Conservation (phyloP, 2,329 filamentous ascomycete species). For the Talaromyces piceae region DNA sequence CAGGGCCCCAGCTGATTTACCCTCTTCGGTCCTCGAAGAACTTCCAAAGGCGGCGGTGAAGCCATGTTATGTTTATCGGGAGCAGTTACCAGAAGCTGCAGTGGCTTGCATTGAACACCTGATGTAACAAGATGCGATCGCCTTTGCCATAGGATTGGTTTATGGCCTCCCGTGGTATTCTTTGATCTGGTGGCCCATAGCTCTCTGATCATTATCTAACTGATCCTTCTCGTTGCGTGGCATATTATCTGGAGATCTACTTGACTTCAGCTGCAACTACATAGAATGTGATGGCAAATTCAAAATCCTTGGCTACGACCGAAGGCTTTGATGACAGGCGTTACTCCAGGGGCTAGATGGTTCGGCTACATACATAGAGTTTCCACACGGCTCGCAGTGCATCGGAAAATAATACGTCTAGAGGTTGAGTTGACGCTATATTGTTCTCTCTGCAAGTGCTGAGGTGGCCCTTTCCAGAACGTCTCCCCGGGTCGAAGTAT, state of each 20-base stretch:
- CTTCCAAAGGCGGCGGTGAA: neutral
- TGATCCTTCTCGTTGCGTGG: neutral
- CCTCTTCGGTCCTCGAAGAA: neutral
- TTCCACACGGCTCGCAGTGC: neutral
- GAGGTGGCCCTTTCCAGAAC: neutral
- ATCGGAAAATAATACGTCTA: neutral
- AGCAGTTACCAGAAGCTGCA: neutral
- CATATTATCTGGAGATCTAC: neutral
- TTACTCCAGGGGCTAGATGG: neutral
- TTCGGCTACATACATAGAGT: neutral
- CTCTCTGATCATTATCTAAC: no score
- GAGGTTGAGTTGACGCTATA: neutral
- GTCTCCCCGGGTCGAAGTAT: neutral
- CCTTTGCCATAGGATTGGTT: neutral
- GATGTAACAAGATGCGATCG: neutral
- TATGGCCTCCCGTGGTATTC: neutral
- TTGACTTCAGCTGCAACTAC: neutral
- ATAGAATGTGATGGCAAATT: neutral
- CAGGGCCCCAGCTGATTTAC: no score
- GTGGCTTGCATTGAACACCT: neutral
- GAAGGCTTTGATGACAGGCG: neutral
- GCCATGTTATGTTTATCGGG: neutral
- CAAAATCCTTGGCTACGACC: neutral
- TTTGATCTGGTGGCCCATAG: no score
- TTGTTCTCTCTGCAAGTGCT: neutral